Evolutionary conservation across 2,329 filamentous ascomycete genomes (phyloP), one percentile per base, ranked within the genome.

Genomic region (Xylariaceae sp.): DNA sequence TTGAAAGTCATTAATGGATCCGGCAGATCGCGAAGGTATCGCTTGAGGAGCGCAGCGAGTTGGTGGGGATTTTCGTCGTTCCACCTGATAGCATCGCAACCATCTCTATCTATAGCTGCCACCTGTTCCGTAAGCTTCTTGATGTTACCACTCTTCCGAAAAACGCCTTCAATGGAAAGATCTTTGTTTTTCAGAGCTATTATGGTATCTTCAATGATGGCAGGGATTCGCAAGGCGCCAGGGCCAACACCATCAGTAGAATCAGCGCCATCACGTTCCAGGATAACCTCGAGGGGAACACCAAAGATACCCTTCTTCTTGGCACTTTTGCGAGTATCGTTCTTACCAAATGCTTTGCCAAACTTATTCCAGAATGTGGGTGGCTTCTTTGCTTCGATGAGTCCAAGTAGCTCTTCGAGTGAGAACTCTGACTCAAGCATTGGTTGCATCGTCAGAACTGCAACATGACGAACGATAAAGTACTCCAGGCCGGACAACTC

Each of bases 81-180:
- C 65, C 97, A 81, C 68, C 95, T 91, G 52, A 96, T 86, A 51
- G 86, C 83, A 61, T 95, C 90, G 56, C 88, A 89, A 40, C 90
- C 92, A 50, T 90, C 87, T 42, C 83, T 83, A 70, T 99, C 94
- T 60, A 99, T 91, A 63, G 86, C 79, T 52, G 95, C 89, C 37
- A 90, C 86, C 6, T 95, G 78, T 57, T 96, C 92, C 63, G 88
- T 89, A 42, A 96, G 79, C 62, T 92, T 89, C 71, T 94, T 92
- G 74, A 99, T 96, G 71, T 97, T 99, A 64, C 94, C 94, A 66
- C 97, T 99, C 80, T 99, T 99, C 63, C 94, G 86, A 82, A 99
- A 99, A 19, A 99, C 92, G 65, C 94, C 94, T 71, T 99, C 94
- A 1, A 99, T 90, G 1, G 92, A 97, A 76, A 99, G 91, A 70